Evolutionary conservation across 306 rosid genomes (phyloP).

Genomic region (Parietaria judaica): DNA sequence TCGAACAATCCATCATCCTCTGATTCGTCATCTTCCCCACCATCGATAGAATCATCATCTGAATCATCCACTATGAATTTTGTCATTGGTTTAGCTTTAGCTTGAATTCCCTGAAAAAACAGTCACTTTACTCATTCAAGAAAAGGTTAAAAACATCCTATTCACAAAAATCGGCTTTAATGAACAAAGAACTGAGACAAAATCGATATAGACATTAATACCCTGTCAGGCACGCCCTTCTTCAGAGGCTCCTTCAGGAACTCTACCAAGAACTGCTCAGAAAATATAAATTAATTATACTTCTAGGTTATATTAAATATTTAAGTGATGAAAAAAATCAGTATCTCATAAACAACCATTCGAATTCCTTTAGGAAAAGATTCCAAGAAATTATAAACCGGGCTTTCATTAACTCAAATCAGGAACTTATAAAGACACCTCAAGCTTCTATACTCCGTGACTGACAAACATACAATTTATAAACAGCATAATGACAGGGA

Average conservation of each 20-base stretch:
- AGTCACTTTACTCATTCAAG: slow-evolving; percentile 6
- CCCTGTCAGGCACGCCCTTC: slow-evolving; percentile 51
- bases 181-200: background rate
- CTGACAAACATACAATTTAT: background rate
- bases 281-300: slow-evolving; percentile 23
- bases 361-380: background rate
- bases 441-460: background rate
- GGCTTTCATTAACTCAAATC: background rate
- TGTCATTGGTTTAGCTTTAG: slow-evolving; percentile 34
- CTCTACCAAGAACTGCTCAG: slow-evolving; percentile 51
- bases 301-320: background rate
- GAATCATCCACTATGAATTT: slow-evolving; percentile 60
- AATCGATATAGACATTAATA: background rate
- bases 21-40: slow-evolving; percentile 41
- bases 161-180: too few relatives aligned
- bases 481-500: too few relatives aligned
- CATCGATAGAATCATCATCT: slow-evolving; percentile 41
- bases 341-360: background rate
- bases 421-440: background rate
- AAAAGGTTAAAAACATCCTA: background rate
- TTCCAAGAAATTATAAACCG: background rate
- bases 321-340: background rate
- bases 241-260: slow-evolving; percentile 41
- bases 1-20: slow-evolving; percentile 61
- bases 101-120: slow-evolving; percentile 46